Evolutionary conservation across 768 basidiomycete genomes (phyloP), one percentile per base, ranked within the genome.

Genomic region (Psilocybe cubensis): DNA sequence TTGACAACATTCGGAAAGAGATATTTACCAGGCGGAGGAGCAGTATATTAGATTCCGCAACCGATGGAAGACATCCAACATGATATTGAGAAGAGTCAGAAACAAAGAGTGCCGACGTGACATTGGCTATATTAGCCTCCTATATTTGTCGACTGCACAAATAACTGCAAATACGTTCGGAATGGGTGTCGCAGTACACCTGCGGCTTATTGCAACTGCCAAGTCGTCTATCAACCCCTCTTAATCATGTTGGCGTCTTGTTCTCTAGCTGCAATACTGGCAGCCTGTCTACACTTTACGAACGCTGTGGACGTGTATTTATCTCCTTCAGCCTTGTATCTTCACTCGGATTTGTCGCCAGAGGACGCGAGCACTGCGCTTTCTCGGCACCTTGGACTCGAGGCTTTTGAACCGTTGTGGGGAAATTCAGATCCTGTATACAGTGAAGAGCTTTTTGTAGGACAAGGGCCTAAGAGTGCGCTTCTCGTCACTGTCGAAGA

Each of bases 381-480:
- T 28, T 82, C 88, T 18, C 83, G 81, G 52, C 89, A 92, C 68
- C 80, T 92, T 10, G 85, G 86, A n/a, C 79, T 91, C 4, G 90
- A 91, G 63, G 72, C 72, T 18, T 86, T 86, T 61, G 87, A 89
- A 65, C 72, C 76, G 23, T 68, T 85, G 25, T 71, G 62, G 51
- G 75, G 76, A 57, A 67, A 72, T 50, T 74, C 73, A 29, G 59
- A 68, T 25, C 52, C 63, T 58, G 46, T 59, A 29, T 64, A 62
- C 44, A 59, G 71, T 56, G 78, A 82, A 46, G 74, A 79, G 42
- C 38, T 70, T 2, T 85, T 92, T 61, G 83, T 91, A 18, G 89
- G 83, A 44, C 69, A 81, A 56, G 87, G 85, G 0, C 48, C 71
- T 21, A 77, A 68, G 25, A 82, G 79, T 67, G 81, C 74, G 1